Evolutionary conservation across 1,284 basidiomycete species (phyloP), one percentile per base, ranked within the genome.

Genomic region (Meripilus lineatus): DNA sequence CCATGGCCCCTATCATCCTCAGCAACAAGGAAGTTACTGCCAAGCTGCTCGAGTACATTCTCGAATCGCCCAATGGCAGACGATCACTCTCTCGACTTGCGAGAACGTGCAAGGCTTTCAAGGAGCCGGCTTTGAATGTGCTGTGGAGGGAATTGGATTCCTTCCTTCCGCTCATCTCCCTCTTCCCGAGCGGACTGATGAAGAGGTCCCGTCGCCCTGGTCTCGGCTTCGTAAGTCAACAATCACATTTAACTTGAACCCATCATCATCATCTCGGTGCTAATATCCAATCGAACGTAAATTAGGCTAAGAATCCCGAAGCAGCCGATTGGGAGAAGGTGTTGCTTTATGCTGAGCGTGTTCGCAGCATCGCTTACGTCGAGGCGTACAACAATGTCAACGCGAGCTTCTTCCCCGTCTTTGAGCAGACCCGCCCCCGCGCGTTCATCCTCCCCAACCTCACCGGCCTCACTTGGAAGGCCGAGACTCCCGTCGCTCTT

Each of bases 61-160:
- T 80, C 49, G 84, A 88, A 41, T 70, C 73, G 3, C 77, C 82
- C 2, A 74, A 71, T 51, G 84, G 84, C 24, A 77, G 72, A 50
- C 56, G 58, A 32, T 71, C 75, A 36, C 62, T 86, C 47, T 79
- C 80, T 37, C 71, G 84, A 55, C 66, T 89, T 50, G 77, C 85
- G 41, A 71, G 85, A 45, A 87, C 85, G 39, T 88, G 85, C 63
- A 79, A 72, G 51, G 76, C 77, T 20, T 67, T 87, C 59, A 77
- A 72, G 50, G 83, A 84, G 51, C 82, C 83, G n/a, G 78, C 81
- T n/a, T 58, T 88, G 48, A 68, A 81, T 58, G 64, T 80, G 38
- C 68, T 89, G 24, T 89, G 85, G 85, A 77, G 72, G 58, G 85
- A 89, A 55, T 65, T 89, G 43, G 85, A 89, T 61, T 85, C 83